Conservation (phyloP, 2,329 filamentous ascomycete species). For the Sporothrix inflata region DNA sequence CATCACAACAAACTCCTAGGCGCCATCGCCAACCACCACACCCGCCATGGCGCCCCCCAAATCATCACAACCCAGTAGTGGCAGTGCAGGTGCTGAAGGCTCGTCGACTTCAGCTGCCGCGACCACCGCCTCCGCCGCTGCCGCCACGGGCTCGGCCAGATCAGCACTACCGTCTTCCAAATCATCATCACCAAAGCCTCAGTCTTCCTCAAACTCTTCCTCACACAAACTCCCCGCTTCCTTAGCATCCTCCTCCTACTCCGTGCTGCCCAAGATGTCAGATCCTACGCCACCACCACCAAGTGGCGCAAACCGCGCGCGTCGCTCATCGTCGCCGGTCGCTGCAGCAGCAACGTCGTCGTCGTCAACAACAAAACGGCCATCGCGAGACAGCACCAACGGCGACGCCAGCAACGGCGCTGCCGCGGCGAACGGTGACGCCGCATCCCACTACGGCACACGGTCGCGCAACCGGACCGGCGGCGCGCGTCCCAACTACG, state of each 20-base stretch:
- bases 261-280: conserved; percentile 41
- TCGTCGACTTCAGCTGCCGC: conserved; percentile 13
- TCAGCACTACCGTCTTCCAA: conserved; percentile 22
- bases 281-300: conserved; percentile 35
- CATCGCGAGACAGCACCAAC: conserved; percentile 52
- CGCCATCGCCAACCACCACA: conserved; percentile 21
- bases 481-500: conserved; percentile 85
- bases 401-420: conserved; percentile 35
- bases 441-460: conserved; percentile 73
- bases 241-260: conserved; percentile 37
- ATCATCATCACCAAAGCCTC: conserved; percentile 23
- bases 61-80: conserved; percentile 21
- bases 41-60: conserved; percentile 33
- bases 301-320: background rate
- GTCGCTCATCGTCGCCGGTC: conserved; percentile 24
- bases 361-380: conserved; percentile 49
- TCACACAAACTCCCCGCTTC: conserved; percentile 37
- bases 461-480: conserved; percentile 87
- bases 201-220: conserved; percentile 25
- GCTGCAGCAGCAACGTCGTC: conserved; percentile 40
- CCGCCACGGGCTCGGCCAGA: conserved; percentile 23
- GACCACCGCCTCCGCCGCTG: background rate
- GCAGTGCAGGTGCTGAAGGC: conserved; percentile 21
- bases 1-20: conserved; percentile 17
- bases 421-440: conserved; percentile 1